These are phyloP conservation scores for Trichomonascaceae sp. DNA, from an alignment of 1,139 yeast genomes.

Conservation along the genomic window DNA sequence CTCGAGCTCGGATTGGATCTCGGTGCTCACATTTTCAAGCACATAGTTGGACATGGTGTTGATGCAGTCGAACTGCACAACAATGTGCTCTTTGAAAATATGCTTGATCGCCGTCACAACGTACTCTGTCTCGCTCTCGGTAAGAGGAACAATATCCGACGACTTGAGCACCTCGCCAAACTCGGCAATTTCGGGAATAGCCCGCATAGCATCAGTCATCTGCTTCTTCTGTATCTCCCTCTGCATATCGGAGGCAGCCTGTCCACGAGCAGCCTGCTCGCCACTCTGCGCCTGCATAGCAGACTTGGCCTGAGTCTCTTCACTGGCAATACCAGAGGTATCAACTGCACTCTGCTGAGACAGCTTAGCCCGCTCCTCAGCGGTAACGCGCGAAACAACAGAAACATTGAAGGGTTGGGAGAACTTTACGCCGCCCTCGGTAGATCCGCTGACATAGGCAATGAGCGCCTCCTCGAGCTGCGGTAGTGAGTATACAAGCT, in stretches of 20 bases:
- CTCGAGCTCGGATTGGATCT: slow-evolving; percentile 42
- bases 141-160: slow-evolving; percentile 53
- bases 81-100: slow-evolving; percentile 61
- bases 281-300: slow-evolving; percentile 2
- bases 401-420: slow-evolving; percentile 56
- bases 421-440: slow-evolving; percentile 35
- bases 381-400: slow-evolving; percentile 47
- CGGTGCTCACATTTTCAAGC: slow-evolving; percentile 67
- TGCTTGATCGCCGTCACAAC: slow-evolving; percentile 80
- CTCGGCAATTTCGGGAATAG: slow-evolving; percentile 53
- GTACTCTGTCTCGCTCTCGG: slow-evolving; percentile 90
- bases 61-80: slow-evolving; percentile 71
- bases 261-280: slow-evolving; percentile 9
- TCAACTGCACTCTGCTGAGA: background rate
- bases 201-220: slow-evolving; percentile 43
- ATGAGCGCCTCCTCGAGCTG: slow-evolving; percentile 69
- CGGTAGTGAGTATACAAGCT: slow-evolving; percentile 57
- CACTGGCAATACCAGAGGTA: slow-evolving; percentile 41
- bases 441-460: slow-evolving; percentile 50
- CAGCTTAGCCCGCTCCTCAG: slow-evolving; percentile 33
- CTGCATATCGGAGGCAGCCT: slow-evolving; percentile 17
- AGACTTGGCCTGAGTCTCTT: slow-evolving; percentile 37
- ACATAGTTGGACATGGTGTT: slow-evolving; percentile 74
- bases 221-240: slow-evolving; percentile 10
- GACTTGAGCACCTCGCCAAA: slow-evolving; percentile 72